Evolutionary conservation across 2,329 filamentous ascomycete species (phyloP), one percentile per base, ranked within the genome.

Genomic region (Mollisia scopiformis): DNA sequence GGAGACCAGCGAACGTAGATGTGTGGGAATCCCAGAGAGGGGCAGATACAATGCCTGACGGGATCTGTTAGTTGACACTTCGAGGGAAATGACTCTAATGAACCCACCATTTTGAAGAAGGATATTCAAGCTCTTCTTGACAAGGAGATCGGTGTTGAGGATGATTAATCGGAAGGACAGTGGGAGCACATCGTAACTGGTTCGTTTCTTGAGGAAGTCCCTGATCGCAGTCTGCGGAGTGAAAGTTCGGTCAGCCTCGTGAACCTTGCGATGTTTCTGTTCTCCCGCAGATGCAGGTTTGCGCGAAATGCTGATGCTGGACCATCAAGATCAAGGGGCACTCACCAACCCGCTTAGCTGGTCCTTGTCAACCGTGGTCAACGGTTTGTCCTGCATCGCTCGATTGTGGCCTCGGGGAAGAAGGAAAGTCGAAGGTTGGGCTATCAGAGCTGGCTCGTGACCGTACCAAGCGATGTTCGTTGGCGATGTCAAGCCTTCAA

Each of bases 71-170:
- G 60, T 39, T 43, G 52, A 46, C 11, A 47, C 27, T n/a, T n/a
- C 23, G 39, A 55, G 6, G 13, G 52, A 46, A 21, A 39, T 52
- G 47, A 19, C 21, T 23, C 49, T 35, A 47, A 47, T 55, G 55
- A 52, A 69, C 77, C 68, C 77, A 96, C 94, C 92, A 82, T 98
- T 98, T 76, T 98, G 94, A 50, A 93, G 92, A 66, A 99, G 83
- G 69, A 98, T 98, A 73, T 92, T 93, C 72, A 99, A 81, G 76
- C 93, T 97, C 84, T 98, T 97, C 80, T 96, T 97, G 71, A 99
- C 96, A 58, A 97, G 87, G 61, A 99, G 84, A 64, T 93, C 89
- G 64, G 93, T 98, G 77, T 99, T 96, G 75, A 99, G 91, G 66
- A 97, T 87, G 73, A 99, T 96, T 58, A 99, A 87, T 66, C 95